Evolutionary conservation across 2,329 filamentous ascomycete genomes (phyloP).

Genomic region (Aspergillus fischeri): DNA sequence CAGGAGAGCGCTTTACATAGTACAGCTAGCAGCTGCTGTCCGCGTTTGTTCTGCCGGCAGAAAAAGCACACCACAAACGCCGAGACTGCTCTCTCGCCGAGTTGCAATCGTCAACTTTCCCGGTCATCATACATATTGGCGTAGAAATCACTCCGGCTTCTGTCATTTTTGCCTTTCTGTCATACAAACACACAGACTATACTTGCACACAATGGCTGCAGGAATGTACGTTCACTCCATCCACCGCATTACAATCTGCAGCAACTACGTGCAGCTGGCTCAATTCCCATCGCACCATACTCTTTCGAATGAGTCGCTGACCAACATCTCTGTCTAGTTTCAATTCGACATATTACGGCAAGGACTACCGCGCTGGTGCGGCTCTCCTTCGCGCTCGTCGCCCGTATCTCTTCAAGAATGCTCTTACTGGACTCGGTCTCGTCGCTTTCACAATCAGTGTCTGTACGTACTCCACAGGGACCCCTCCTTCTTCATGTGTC

Average conservation of each 20-base stretch:
- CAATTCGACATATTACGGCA: conserved; percentile 88
- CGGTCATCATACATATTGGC: neutral
- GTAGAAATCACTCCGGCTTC: neutral
- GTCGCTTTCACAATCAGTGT: conserved; percentile 73
- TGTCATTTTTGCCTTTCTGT: neutral
- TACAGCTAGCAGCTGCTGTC: neutral
- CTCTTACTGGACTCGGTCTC: conserved; percentile 72
- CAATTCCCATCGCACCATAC: conserved; percentile 5
- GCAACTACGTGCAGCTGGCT: neutral
- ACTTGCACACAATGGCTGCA: conserved; percentile 15
- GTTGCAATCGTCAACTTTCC: neutral
- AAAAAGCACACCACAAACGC: neutral
- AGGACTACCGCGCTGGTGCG: conserved; percentile 76
- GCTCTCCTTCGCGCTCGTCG: conserved; percentile 87
- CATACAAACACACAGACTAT: neutral
- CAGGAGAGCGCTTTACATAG: neutral
- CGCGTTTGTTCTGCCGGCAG: neutral
- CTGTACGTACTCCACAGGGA: conserved; percentile 64
- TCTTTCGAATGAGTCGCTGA: neutral
- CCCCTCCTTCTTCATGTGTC: neutral
- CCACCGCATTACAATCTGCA: neutral
- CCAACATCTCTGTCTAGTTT: conserved; percentile 38
- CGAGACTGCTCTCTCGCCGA: neutral
- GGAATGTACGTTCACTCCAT: conserved; percentile 17
- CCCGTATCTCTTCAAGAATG: conserved; percentile 89